These are phyloP conservation scores for Mycena pura DNA, from an alignment of 768 basidiomycete genomes.

Conservation along the genomic window DNA sequence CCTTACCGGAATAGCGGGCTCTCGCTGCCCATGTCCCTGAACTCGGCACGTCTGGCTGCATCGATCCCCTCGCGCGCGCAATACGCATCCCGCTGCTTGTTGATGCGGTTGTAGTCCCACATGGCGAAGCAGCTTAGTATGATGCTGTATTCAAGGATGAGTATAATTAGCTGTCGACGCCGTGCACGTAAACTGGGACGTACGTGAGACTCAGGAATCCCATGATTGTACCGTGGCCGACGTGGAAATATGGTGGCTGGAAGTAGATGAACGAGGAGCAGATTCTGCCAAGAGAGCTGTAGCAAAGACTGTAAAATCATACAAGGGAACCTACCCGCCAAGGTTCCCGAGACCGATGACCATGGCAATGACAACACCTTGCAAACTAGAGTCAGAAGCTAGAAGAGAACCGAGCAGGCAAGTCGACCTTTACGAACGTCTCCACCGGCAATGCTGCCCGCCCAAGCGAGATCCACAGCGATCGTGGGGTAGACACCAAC, in stretches of 20 bases:
- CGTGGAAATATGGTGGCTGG: constrained; percentile 23
- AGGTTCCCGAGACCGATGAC: constrained; percentile 54
- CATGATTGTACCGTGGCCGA: constrained; percentile 20
- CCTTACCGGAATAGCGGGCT: constrained; percentile 54
- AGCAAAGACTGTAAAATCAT: background rate
- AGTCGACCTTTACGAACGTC: constrained; percentile 40
- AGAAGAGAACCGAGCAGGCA: background rate
- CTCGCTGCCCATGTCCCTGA: constrained; percentile 50
- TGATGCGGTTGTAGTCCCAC: constrained; percentile 49
- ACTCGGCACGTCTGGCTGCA: constrained; percentile 39
- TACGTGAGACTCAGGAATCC: constrained; percentile 35
- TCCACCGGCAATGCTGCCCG: constrained; percentile 51
- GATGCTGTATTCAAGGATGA: constrained; percentile 30
- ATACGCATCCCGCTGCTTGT: constrained; percentile 49
- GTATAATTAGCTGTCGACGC: background rate
- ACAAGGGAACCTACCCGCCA: constrained; percentile 39
- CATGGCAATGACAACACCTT: constrained; percentile 52
- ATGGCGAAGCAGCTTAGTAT: constrained; percentile 44
- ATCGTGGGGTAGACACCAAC: constrained; percentile 50
- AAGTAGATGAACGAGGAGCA: constrained; percentile 31
- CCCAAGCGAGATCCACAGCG: constrained; percentile 50
- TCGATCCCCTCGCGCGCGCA: constrained; percentile 46
- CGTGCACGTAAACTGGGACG: background rate
- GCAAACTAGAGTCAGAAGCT: background rate
- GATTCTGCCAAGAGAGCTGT: constrained; percentile 20